A percentile compares a stretch with the other conserved stretches of the same genome.
These are phyloP conservation scores for Acanthamoeba divionensis DNA, from an alignment of 208 protist genomes.

Conservation along the genomic window DNA sequence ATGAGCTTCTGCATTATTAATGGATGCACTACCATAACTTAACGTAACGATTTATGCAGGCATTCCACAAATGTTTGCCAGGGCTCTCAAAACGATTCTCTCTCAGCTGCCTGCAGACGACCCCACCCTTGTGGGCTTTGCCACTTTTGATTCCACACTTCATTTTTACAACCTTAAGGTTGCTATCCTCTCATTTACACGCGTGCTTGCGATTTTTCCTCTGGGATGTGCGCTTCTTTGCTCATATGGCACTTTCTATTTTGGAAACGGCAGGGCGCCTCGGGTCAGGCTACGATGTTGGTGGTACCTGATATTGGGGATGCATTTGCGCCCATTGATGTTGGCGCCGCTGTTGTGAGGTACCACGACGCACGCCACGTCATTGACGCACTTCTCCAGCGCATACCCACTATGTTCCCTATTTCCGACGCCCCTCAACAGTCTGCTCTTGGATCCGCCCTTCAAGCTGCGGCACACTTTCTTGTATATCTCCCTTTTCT, in stretches of 20 bases:
- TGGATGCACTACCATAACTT: neutral
- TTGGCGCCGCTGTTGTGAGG: neutral
- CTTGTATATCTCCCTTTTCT: neutral
- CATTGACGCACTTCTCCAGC: conserved; percentile 26
- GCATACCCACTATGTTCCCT: conserved; percentile 8
- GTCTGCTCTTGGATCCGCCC: conserved; percentile 26
- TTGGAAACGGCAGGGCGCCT: neutral
- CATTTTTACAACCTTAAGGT: conserved; percentile 92
- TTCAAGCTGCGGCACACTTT: conserved; percentile 22
- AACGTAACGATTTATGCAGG: too few species aligned
- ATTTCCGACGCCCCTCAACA: neutral
- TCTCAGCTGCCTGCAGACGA: neutral
- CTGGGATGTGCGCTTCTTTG: neutral
- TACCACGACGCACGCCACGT: neutral
- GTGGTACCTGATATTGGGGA: conserved; percentile 71
- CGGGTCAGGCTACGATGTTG: conserved; percentile 85
- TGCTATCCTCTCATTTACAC: too few species aligned
- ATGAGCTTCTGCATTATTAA: neutral
- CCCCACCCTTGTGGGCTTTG: conserved; percentile 60
- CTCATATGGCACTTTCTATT: neutral
- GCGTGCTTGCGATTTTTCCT: neutral
- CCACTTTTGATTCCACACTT: conserved; percentile 87
- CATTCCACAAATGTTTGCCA: neutral
- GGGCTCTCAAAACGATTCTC: neutral
- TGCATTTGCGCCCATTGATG: neutral